Evolutionary conservation across 2,329 filamentous ascomycete genomes (phyloP).

Genomic region (Zymoseptoria brevis): DNA sequence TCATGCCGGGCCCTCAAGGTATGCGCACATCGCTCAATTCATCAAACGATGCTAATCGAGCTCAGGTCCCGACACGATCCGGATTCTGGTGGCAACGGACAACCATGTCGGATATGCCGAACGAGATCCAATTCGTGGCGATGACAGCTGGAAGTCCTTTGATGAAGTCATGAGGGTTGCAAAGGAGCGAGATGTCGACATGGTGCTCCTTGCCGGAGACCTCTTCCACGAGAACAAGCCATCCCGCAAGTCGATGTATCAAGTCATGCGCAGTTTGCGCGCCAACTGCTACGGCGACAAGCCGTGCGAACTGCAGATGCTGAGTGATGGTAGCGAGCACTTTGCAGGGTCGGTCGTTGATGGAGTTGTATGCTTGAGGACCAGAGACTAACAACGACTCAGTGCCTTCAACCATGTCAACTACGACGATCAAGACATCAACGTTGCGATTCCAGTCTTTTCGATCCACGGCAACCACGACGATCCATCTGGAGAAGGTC

Average conservation of each 20-base stretch:
- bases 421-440: constrained; percentile 95
- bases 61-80: constrained; percentile 70
- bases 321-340: constrained; percentile 85
- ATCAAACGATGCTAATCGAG: background rate
- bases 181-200: constrained; percentile 83
- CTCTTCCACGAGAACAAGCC: constrained; percentile 98
- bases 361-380: background rate
- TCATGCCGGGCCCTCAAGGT: constrained; percentile 15
- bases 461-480: constrained; percentile 98
- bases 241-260: constrained; percentile 88
- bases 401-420: constrained; percentile 85
- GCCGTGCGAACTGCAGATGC: constrained; percentile 87
- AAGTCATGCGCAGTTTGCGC: constrained; percentile 90
- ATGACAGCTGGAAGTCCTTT: constrained; percentile 95
- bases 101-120: constrained; percentile 98
- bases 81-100: constrained; percentile 87
- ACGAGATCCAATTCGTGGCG: constrained; percentile 84
- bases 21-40: constrained; percentile 4
- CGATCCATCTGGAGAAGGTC: constrained; percentile 92
- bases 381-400: constrained; percentile 6
- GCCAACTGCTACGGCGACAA: constrained; percentile 94
- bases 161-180: constrained; percentile 91
- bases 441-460: constrained; percentile 93
- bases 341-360: constrained; percentile 47
- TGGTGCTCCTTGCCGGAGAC: constrained; percentile 91